Evolutionary conservation across 352 stramenopile genomes (phyloP).

Genomic region (Globisporangium rhizosaccharum): DNA sequence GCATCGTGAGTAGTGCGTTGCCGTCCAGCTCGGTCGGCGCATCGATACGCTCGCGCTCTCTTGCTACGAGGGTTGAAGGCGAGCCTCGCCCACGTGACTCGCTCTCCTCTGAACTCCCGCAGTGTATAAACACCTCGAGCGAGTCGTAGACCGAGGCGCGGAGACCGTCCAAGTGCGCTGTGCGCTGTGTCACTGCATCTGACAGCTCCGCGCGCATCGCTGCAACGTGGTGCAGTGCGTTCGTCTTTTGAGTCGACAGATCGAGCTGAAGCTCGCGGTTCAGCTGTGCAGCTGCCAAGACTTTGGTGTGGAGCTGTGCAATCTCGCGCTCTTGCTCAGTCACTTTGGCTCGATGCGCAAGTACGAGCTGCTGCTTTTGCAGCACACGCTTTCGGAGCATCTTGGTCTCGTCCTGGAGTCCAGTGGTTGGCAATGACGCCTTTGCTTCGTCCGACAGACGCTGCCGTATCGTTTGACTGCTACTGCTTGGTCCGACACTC

Average conservation of each 20-base stretch:
- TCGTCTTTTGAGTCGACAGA: slow-evolving; percentile 12
- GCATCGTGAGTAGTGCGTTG: slow-evolving; percentile 15
- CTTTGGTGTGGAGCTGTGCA: slow-evolving; percentile 22
- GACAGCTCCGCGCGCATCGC: slow-evolving; percentile 14
- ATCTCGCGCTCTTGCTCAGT: slow-evolving; percentile 27
- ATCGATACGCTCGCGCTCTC: slow-evolving; percentile 12
- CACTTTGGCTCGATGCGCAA: slow-evolving; percentile 37
- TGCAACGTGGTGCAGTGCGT: slow-evolving; percentile 7
- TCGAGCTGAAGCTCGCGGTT: slow-evolving; percentile 33
- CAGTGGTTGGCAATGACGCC: not conserved
- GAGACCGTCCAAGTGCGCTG: slow-evolving; percentile 41
- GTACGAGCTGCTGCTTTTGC: slow-evolving; percentile 52
- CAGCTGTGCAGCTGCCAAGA: slow-evolving; percentile 30
- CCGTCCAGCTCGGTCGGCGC: no score
- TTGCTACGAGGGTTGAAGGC: not conserved
- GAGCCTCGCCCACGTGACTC: not conserved
- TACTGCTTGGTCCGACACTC: not conserved
- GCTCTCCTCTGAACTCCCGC: not conserved
- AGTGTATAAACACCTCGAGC: slow-evolving; percentile 50
- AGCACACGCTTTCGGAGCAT: slow-evolving; percentile 41
- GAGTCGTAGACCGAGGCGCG: slow-evolving; percentile 54
- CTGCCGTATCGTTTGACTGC: slow-evolving; percentile 7
- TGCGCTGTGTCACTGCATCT: slow-evolving; percentile 6
- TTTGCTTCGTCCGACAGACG: no score
- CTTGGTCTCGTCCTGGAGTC: slow-evolving; percentile 27